Base-by-base conservation (phyloP, 2,329 filamentous ascomycete genomes). In the Nemania bipapillata region DNA sequence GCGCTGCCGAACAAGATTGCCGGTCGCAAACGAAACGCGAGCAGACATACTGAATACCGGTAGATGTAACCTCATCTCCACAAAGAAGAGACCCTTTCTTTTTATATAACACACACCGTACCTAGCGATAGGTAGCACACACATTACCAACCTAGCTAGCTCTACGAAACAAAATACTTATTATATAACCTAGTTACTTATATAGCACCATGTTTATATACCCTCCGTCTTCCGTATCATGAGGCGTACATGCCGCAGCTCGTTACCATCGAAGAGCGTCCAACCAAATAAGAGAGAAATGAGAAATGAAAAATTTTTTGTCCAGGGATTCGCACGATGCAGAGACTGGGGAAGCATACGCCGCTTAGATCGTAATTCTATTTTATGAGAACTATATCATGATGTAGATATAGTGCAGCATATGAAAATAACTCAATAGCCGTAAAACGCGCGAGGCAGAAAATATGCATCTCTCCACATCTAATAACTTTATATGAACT, bases 41-140 rank as follows among this genome's bases (percentile, higher is more conserved):
- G 26, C 28, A 35, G 28, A 26, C 11, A 15, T 9, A 30, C 6
- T 45, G 50, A 22, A 35, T 59, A 17, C 30, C 42, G 32, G 30
- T 49, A 49, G 26, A 24, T 53, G 37, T 24, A 32, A 49, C 24
- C n/a, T 17, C n/a, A 35, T 28, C 20, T 37, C 26, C 17, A 24
- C 4, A 45, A 6, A n/a, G 8, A 37, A 2, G 17, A 24, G 15
- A 24, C 3, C 1, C 24, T 40, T 54, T 32, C 45, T 37, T 57
- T 57, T 66, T 52, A 62, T 57, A 66, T 62, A 45, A 47, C 26
- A 57, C 1, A 63, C n/a, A 45, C n/a, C 6, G n/a, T 45, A 45
- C 17, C 49, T 32, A 42, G 24, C 15, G 42, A 59, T 57, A 32
- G 45, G 22, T 47, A 30, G 17, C 52, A 37, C 26, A 35, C 30